Base-by-base conservation (phyloP, 2,329 filamentous ascomycete genomes). In the Bimuria novae-zelandiae region DNA sequence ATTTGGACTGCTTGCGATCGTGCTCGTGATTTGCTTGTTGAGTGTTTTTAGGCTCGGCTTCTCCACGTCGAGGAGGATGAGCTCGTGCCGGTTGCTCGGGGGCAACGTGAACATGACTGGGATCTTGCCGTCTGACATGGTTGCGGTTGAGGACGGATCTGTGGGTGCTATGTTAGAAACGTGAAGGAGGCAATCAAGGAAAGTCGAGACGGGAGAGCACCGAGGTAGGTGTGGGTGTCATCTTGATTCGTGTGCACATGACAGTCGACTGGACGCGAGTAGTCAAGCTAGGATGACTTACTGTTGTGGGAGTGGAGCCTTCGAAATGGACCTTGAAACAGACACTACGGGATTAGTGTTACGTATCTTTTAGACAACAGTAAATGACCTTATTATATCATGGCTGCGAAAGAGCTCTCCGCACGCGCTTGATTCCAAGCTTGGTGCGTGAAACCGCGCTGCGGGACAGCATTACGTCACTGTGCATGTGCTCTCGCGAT, bases 101-200 rank as follows among this genome's bases (percentile, higher is more conserved):
- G 69, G 65, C 17, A 72, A 48, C 14, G 68, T 72, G 62, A 73
- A 71, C 57, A 73, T 58, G 57, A 73, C 30, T 25, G 70, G 69
- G 39, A 70, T 54, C 14, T 39, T 33, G 42, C 27, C 25, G 7
- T 23, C 16, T 27, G 23, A 25, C 14, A 29, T 50, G 16, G 17
- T 35, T 16, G 21, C 4, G 19, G 6, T 14, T 19, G 12, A 22
- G 3, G 21, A 19, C 8, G 42, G n/a, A 27, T 8, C 12, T 7
- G 39, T 14, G 19, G 19, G 23, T 27, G 11, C 12, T 5, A 33
- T 33, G 10, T 3, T 36, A 17, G 16, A 37, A 10, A 5, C 3
- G 16, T 16, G n/a, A 11, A 8, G n/a, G n/a, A n/a, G n/a, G n/a
- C n/a, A n/a, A n/a, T n/a, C n/a, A n/a, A n/a, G n/a, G n/a, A n/a